Evolutionary conservation across 768 basidiomycete species (phyloP).

Genomic region (Mycena latifolia): DNA sequence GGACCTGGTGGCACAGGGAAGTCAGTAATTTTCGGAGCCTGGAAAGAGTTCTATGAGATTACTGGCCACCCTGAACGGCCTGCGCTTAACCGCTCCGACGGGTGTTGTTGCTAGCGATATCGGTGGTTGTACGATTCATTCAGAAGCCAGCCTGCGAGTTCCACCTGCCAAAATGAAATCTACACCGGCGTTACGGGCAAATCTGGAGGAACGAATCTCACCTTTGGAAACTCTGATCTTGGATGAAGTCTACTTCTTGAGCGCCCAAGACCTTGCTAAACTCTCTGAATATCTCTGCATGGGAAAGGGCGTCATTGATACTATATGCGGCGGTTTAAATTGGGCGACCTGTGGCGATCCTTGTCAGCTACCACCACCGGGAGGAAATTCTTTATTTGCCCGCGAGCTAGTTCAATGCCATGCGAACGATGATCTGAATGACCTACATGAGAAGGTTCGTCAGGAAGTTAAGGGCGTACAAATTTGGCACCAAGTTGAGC

Average conservation of each 20-base stretch:
- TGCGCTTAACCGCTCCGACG: constrained; percentile 37
- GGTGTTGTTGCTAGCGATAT: constrained; percentile 41
- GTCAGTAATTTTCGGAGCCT: constrained; percentile 38
- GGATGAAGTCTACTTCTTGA: constrained; percentile 27
- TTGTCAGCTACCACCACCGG: constrained; percentile 23
- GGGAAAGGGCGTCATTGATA: constrained; percentile 20
- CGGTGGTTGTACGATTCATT: constrained; percentile 36
- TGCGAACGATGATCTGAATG: constrained; percentile 15
- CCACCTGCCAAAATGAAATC: constrained; percentile 22
- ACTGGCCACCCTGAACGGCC: constrained; percentile 3
- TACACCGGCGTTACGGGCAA: not conserved
- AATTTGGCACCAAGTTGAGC: constrained; percentile 24
- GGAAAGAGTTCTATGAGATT: constrained; percentile 29
- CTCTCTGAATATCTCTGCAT: constrained; percentile 24
- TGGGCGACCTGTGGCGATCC: constrained; percentile 21
- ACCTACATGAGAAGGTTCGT: constrained; percentile 9
- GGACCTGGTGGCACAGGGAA: constrained; percentile 42
- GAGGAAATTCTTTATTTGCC: constrained; percentile 8
- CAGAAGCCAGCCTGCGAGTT: constrained; percentile 31
- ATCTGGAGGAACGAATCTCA: constrained; percentile 6
- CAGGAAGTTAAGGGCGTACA: constrained; percentile 13
- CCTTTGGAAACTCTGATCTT: constrained; percentile 5
- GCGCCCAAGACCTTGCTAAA: constrained; percentile 2
- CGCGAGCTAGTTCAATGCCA: constrained; percentile 9
- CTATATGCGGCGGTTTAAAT: constrained; percentile 18